Evolutionary conservation across 306 rosid genomes (phyloP).

Genomic region (barrel medic (Medicago truncatula)): DNA sequence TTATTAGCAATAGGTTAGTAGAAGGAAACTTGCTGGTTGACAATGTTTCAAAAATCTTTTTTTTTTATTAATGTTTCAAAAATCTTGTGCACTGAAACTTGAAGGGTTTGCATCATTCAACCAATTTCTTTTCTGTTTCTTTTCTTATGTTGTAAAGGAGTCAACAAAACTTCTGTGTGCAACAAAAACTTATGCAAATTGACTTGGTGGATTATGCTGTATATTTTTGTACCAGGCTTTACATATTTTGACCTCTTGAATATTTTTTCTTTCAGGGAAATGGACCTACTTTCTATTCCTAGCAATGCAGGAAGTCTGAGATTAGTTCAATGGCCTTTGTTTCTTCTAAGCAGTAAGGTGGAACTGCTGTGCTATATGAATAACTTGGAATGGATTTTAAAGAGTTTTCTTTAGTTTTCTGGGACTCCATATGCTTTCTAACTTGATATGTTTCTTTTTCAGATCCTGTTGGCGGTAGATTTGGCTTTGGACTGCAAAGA

Average conservation of each 20-base stretch:
- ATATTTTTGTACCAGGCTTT: not conserved
- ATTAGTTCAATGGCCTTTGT: constrained; percentile 98
- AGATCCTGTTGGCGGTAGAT: constrained; percentile 93
- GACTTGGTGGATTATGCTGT: not conserved
- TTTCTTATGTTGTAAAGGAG: constrained; percentile 4
- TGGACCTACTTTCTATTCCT: constrained; percentile 88
- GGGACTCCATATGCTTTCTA: constrained; percentile 24
- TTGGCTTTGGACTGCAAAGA: constrained; percentile 96
- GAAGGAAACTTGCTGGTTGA: constrained; percentile 37
- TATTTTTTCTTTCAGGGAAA: constrained; percentile 62
- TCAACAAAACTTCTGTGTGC: constrained; percentile 2
- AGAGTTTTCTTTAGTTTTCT: constrained; percentile 19
- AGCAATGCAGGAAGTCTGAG: constrained; percentile 88
- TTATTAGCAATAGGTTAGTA: constrained; percentile 79
- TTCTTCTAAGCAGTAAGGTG: constrained; percentile 98
- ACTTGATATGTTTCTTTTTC: constrained; percentile 24
- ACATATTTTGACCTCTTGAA: not conserved
- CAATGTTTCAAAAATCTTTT: too few relatives aligned
- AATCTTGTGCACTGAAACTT: constrained; percentile 9
- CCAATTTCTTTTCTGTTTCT: constrained; percentile 7
- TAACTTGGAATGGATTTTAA: constrained; percentile 21
- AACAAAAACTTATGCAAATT: constrained; percentile 16
- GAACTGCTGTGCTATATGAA: constrained; percentile 30
- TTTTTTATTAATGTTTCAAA: too few relatives aligned
- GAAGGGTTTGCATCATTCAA: not conserved